Percentiles rank a stretch among this genome's conserved stretches.
These are phyloP conservation scores for Skeletonema grethae DNA, from an alignment of 108 stramenopile species.

Conservation along the genomic window DNA sequence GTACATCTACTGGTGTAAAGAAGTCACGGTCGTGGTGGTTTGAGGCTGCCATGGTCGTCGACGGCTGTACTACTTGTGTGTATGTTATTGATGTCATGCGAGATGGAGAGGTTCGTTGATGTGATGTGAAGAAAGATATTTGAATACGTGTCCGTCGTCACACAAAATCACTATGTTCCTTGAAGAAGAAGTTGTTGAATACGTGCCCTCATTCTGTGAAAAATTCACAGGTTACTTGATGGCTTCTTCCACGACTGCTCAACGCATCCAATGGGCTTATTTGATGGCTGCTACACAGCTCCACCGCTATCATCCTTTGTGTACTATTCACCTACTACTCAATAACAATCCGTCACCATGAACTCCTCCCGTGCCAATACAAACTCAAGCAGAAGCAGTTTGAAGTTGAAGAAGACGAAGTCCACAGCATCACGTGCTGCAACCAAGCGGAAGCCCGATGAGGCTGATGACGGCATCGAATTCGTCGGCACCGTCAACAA, in stretches of 20 bases:
- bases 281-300: neutral
- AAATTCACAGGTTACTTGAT: neutral
- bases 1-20: neutral
- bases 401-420: neutral
- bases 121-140: neutral
- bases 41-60: too few relatives aligned
- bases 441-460: neutral
- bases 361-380: neutral
- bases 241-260: neutral
- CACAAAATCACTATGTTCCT: neutral
- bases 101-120: too few relatives aligned
- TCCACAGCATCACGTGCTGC: neutral
- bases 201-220: neutral
- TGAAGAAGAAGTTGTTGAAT: neutral
- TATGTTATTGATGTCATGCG: too few relatives aligned
- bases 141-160: neutral
- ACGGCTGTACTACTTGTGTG: too few relatives aligned
- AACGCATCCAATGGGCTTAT: neutral
- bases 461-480: neutral
- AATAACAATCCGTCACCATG: neutral
- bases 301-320: too few relatives aligned
- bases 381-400: neutral
- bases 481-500: neutral
- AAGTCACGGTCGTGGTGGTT: neutral
- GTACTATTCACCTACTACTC: neutral